Percentiles rank a stretch among this genome's conserved stretches.
Evolutionary conservation across 2,329 filamentous ascomycete species (phyloP).

Genomic region (Aspergillus bombycis): DNA sequence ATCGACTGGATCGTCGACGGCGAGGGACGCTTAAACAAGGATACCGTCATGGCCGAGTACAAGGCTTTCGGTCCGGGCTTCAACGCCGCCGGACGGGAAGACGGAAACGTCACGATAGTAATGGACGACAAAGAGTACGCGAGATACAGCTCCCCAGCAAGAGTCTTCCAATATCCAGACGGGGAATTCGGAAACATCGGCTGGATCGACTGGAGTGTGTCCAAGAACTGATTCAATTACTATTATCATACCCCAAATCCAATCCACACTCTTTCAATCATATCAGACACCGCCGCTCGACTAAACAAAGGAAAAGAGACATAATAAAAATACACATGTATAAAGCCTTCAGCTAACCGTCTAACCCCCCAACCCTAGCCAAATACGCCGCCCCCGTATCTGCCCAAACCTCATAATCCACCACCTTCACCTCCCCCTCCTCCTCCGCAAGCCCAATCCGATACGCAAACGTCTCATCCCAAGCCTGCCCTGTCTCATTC

Average conservation of each 20-base stretch:
- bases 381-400: constrained; percentile 50
- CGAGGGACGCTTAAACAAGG: constrained; percentile 44
- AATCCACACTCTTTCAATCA: background rate
- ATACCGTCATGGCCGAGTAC: constrained; percentile 63
- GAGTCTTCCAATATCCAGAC: constrained; percentile 53
- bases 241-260: background rate
- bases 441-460: constrained; percentile 36
- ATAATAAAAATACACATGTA: background rate
- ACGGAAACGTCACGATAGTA: constrained; percentile 50
- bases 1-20: constrained; percentile 53
- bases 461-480: constrained; percentile 48
- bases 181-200: constrained; percentile 49
- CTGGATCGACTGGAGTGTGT: constrained; percentile 51
- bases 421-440: constrained; percentile 32
- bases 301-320: background rate
- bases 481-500: constrained; percentile 39
- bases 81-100: constrained; percentile 51
- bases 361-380: constrained; percentile 31
- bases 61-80: constrained; percentile 57
- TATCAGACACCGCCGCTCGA: background rate
- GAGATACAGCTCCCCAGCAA: constrained; percentile 42
- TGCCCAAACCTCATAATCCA: constrained; percentile 47
- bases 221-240: background rate
- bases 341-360: background rate
- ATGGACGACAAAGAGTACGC: constrained; percentile 45